phyloP scores from a whole-genome alignment of 2,329 filamentous ascomycete species.

The Fusarium subtropicale region DNA sequence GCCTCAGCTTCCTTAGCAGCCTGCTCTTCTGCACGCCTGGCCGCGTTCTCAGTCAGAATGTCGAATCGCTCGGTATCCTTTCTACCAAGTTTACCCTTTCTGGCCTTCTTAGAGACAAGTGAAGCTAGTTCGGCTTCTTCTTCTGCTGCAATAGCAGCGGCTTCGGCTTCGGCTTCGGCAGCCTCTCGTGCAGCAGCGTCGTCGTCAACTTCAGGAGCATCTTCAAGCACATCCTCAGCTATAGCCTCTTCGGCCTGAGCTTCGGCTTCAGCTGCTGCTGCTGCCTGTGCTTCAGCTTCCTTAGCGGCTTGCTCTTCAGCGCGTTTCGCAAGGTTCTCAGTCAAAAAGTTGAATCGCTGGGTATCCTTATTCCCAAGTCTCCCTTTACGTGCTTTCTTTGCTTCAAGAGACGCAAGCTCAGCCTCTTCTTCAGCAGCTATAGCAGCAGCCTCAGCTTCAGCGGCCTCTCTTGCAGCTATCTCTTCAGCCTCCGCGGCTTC shows the following conservation, averaged over 20 bases:
- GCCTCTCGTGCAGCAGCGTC: constrained; percentile 7
- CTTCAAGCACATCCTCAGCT: constrained; percentile 11
- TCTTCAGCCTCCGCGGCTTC: constrained; percentile 2
- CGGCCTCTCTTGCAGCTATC: no score
- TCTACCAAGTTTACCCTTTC: constrained; percentile 40
- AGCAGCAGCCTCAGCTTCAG: constrained; percentile 20
- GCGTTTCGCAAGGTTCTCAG: constrained; percentile 51
- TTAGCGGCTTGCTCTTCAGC: constrained; percentile 52
- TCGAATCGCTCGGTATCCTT: constrained; percentile 43
- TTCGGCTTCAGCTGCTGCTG: constrained; percentile 47
- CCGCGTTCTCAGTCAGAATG: constrained; percentile 30
- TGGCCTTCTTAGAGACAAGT: constrained; percentile 33
- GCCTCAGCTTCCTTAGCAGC: constrained; percentile 20
- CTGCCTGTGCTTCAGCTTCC: constrained; percentile 51
- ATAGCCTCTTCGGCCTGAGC: constrained; percentile 7
- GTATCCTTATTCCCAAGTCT: constrained; percentile 60
- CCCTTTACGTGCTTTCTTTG: constrained; percentile 63
- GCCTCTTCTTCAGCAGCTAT: constrained; percentile 50
- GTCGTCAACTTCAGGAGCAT: constrained; percentile 48
- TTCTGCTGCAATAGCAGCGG: constrained; percentile 24
- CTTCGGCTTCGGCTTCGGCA: constrained; percentile 34
- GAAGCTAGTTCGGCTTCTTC: constrained; percentile 38
- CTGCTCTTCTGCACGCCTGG: constrained; percentile 30
- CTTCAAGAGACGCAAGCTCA: constrained; percentile 56
- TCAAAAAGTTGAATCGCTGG: constrained; percentile 57